Base-by-base conservation (phyloP, 2,329 filamentous ascomycete species). In the Xylogone sp. region DNA sequence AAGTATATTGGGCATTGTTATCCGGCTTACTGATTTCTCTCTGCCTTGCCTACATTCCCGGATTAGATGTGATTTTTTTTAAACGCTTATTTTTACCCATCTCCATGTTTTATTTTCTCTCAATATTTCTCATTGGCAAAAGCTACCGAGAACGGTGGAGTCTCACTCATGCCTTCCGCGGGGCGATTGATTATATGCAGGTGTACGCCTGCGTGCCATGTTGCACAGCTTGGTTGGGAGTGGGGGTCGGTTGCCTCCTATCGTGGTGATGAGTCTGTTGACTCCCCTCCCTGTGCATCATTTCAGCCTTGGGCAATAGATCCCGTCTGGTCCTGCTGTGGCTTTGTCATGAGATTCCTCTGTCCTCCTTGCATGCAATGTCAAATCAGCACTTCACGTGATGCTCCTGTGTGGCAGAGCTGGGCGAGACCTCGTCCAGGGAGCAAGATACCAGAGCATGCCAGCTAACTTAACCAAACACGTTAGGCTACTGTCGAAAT, bases 401-500 rank as follows among this genome's bases (percentile, higher is more conserved):
- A 64, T 52, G 22, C 42, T 18, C 9, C 47, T 59, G 16, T 13
- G 21, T 29, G 27, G 10, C 48, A 48, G 10, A 50, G 44, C 22
- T 51, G 42, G 49, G 49, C 43, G 46, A 45, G 42, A 47, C 34
- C 24, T 27, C 10, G 6, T 5, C 51, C 46, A 52, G 52, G 46
- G 54, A 53, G 45, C n/a, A 48, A 27, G 29, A 16, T 21, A 51
- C 54, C 43, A 57, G 55, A 54, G 53, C 43, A 52, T 52, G 47
- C 49, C 50, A 52, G 55, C 62, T 65, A 53, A 65, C 52, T 43
- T 31, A 46, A 48, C 24, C 18, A 20, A 21, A 77, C 75, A 78
- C 60, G 62, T 27, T 53, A 79, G 62, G 62, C 29, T 53, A 44
- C 53, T 82, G 79, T 65, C 70, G 77, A 60, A 71, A 75, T 54